These are phyloP conservation scores for Podaxis sp. DNA, from an alignment of 768 basidiomycete species.

Conservation along the genomic window DNA sequence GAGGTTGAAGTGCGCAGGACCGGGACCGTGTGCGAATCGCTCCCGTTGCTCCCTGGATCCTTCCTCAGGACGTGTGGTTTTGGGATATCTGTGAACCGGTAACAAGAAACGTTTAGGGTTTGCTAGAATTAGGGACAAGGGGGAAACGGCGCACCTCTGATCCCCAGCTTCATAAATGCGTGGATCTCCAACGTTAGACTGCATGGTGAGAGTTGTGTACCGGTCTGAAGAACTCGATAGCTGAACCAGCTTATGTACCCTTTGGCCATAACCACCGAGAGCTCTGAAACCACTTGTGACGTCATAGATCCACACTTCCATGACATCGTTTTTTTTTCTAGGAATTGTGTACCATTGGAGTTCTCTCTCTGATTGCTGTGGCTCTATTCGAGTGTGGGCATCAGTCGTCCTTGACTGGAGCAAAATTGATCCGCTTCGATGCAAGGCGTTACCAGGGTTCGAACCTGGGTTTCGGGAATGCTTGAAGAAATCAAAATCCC, in stretches of 20 bases:
- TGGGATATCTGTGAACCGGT: conserved; percentile 9
- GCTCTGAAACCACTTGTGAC: not conserved
- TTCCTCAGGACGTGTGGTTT: conserved; percentile 14
- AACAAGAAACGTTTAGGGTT: not conserved
- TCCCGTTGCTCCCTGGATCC: conserved; percentile 19
- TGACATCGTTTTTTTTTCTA: not conserved
- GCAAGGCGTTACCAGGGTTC: conserved; percentile 21
- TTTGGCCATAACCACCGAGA: not conserved
- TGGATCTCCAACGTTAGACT: conserved; percentile 49
- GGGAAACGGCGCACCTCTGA: conserved; percentile 36
- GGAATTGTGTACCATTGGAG: not conserved
- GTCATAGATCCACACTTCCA: not conserved
- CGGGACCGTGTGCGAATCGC: conserved; percentile 31
- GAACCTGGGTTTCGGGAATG: conserved; percentile 23
- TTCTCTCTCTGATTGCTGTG: not conserved
- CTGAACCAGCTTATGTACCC: not conserved
- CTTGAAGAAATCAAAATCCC: conserved; percentile 19
- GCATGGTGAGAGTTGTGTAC: conserved; percentile 29
- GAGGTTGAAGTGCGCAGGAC: conserved; percentile 37
- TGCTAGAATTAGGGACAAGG: not conserved
- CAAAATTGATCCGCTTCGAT: accelerated
- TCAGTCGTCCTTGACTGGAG: no score
- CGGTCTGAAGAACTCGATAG: not conserved
- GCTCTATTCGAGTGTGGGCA: not conserved
- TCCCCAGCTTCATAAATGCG: conserved; percentile 49